Conservation (phyloP, 2,329 filamentous ascomycete genomes). For the Blastomyces percursus region DNA sequence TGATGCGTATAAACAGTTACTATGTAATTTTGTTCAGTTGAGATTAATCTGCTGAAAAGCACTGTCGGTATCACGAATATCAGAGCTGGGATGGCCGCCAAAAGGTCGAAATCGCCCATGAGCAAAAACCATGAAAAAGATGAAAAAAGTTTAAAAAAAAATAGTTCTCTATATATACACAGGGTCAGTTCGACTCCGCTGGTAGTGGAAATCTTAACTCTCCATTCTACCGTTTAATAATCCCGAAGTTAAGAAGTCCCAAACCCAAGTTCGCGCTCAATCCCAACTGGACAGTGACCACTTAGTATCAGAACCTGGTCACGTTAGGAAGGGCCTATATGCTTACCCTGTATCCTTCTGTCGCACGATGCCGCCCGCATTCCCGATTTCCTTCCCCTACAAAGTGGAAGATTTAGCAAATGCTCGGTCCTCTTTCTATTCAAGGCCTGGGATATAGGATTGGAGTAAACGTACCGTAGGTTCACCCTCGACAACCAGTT, state of each 20-base stretch:
- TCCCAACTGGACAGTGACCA: conserved; percentile 2
- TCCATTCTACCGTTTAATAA: not conserved
- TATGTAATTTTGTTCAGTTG: not conserved
- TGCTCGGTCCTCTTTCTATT: not conserved
- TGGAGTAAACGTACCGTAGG: conserved; percentile 50
- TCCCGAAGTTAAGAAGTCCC: not conserved
- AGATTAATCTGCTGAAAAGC: not conserved
- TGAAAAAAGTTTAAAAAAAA: not conserved
- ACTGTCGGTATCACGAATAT: not conserved
- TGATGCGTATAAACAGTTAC: not conserved
- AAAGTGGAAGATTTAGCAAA: conserved; percentile 4
- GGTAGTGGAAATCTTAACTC: not conserved
- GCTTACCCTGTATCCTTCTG: conserved; percentile 67
- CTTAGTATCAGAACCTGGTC: not conserved
- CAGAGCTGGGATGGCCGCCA: not conserved
- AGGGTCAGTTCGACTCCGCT: not conserved
- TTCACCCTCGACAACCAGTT: conserved; percentile 82
- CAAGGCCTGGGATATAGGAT: not conserved
- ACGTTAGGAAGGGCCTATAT: not conserved
- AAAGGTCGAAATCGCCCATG: not conserved
- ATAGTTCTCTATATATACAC: conserved; percentile 6
- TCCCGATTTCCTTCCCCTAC: conserved; percentile 58
- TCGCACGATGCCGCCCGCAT: conserved; percentile 53
- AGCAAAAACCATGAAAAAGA: not conserved
- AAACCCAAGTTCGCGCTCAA: not conserved